Evolutionary conservation across 2,329 filamentous ascomycete species (phyloP), one percentile per base, ranked within the genome.

Genomic region (Botrytis aclada): DNA sequence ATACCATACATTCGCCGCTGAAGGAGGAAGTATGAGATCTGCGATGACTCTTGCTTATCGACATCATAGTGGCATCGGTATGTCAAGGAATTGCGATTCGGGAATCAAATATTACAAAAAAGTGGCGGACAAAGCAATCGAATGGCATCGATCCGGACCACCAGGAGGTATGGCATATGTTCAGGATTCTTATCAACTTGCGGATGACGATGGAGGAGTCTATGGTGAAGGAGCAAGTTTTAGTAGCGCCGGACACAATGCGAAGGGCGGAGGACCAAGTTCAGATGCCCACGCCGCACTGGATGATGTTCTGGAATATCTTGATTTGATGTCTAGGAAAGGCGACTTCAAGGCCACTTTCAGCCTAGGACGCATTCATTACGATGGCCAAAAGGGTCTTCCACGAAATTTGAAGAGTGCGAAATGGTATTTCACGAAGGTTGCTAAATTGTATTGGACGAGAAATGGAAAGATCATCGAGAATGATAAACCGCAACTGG

Each of bases 201-300:
- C 94, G 5, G 97, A 99, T 79, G 94, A 98, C 66, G 85, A 91
- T 43, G 97, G 96, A 12, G 96, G 96, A 61, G 92, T 97, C 10
- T 99, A 98, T 81, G 97, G 96, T 64, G 94, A 97, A 82, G 97
- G 96, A 5, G 96, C 96, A 20, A 98, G 95, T 80, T 93, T 92
- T 56, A 91, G 92, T 37, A 98, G 94, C 80, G 92, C 96, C 0
- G 96, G 96, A 7, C 87, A 88, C 72, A 95, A 97, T 80, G 94
- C 94, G 6, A 88, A 91, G 78, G 90, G 90, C 75, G 89, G 90
- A 32, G 89, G 90, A 72, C 87, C 90, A 1, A 91, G 92, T 76
- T 93, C 93, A 4, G 93, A 96, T 80, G 89, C 92, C 1, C 92
- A 97, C 78, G 94, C 94, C 1, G 93, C 93, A 25, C 89, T 98